Evolutionary conservation across 202 grass and related monocot genomes (phyloP).

Genomic region (Sporobolus alterniflorus): DNA sequence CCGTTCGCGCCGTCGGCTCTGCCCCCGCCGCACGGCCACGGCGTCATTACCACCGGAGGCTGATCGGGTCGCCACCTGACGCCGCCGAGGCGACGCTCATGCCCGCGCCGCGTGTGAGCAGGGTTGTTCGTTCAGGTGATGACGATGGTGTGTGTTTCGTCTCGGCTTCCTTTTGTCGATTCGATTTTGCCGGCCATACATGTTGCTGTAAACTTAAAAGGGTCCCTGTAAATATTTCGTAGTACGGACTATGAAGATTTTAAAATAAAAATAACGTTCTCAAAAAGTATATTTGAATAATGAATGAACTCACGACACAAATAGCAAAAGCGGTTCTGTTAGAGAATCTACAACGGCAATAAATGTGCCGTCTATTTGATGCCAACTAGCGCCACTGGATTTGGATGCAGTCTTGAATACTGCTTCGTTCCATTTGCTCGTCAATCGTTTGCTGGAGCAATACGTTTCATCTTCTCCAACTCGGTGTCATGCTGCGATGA

Average conservation of each 20-base stretch:
- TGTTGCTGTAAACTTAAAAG: not conserved
- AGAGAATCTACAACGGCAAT: too few species aligned
- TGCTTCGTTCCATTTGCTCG: too few species aligned
- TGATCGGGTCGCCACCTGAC: constrained; percentile 8
- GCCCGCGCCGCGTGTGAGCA: not conserved
- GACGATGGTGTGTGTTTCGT: not conserved
- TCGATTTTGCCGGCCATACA: not conserved
- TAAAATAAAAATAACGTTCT: too few species aligned
- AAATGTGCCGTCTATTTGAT: too few species aligned
- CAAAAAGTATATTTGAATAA: too few species aligned
- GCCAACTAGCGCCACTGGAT: too few species aligned
- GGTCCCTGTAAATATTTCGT: not conserved
- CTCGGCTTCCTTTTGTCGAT: not conserved
- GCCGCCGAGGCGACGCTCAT: not conserved
- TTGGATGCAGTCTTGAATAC: too few species aligned
- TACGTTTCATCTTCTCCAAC: too few species aligned
- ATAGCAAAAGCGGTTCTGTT: too few species aligned
- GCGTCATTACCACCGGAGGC: constrained; percentile 49
- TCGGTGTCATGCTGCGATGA: too few species aligned
- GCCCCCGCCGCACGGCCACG: constrained; percentile 56
- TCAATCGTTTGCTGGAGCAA: too few species aligned
- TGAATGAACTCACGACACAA: too few species aligned
- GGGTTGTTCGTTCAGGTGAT: not conserved
- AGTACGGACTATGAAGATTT: not conserved
- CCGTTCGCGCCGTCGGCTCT: constrained; percentile 59